Base-by-base conservation (phyloP, 805 yeast genomes). In the Lachancea sp. region DNA sequence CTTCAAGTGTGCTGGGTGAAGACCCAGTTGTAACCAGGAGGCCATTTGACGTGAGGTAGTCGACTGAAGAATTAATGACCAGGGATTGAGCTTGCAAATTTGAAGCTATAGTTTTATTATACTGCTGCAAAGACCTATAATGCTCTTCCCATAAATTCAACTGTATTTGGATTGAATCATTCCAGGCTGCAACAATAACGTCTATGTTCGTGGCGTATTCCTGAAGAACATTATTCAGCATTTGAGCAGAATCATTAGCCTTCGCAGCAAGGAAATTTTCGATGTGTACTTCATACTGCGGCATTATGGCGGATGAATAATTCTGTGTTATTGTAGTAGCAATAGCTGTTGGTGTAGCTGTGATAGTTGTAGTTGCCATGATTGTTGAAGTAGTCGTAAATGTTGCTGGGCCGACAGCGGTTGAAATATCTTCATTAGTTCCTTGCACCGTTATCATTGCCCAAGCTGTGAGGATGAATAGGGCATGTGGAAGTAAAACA, bases 391-490 rank as follows among this genome's bases (percentile, higher is more conserved):
- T 4, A 20, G 4, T 21, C 6, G 26, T 21, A 12, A 8, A 11
- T 28, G 30, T 28, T 8, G 11, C 25, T 11, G 25, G 8, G 25
- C 11, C 11, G 25, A 11, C 11, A 11, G 25, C 11, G 25, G 11
- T 8, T 28, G 15, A 9, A 13, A 13, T 11, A 7, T 15, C n/a
- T 8, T 7, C 23, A 6, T 31, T 26, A 12, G 15, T 20, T 7
- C 18, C 23, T 12, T 35, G 38, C 17, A 35, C 5, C 12, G 32
- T 5, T 18, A 20, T 25, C 28, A 36, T 19, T 17, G 20, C 15
- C 54, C 54, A 50, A 18, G 42, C 29, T 2, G 50, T 30, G 13
- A 48, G 21, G n/a, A 48, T 26, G 21, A 45, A 36, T 13, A 22
- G 24, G 8, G 38, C 21, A 16, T 43, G 36, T 20, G 47, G 25